Base-by-base conservation (phyloP, 1,139 yeast species). In the Geotrichum reessii region DNA sequence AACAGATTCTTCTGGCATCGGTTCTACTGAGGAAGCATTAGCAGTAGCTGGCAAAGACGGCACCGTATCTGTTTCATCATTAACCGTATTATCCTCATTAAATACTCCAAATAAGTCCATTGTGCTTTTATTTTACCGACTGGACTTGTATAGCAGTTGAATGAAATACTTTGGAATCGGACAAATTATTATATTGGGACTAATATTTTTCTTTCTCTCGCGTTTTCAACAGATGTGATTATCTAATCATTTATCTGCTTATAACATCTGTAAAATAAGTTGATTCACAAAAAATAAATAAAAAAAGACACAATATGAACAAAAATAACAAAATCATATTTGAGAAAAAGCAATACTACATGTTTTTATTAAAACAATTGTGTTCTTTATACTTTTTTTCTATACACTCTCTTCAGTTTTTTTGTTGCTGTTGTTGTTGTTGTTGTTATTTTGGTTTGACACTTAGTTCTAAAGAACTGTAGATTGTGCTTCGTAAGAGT, bases 81-180 rank as follows among this genome's bases (percentile, higher is more conserved):
- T 24, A 12, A n/a, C 24, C 6, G 48, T n/a, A 12, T 12, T n/a
- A 19, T 44, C 48, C 14, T 44, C 48, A n/a, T 44, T 44, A 24
- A 44, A 44, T 17, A 44, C 48, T 21, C 48, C 48, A 24, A 44
- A 44, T 44, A 44, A 44, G 48, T 44, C 48, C 48, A 44, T 44
- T 33, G 40, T 33, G n/a, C n/a, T 12, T 2, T 33, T 33, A 12
- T 33, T 33, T 33, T 33, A n/a, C 3, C n/a, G 40, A 12, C 14
- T 33, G 40, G 40, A 11, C 40, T 33, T 33, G 40, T 14, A 33
- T 33, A 17, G 40, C n/a, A 33, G 40, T 33, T 33, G 40, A 33
- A 1, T 11, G n/a, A 33, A 33, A 33, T 33, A 5, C 40, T 33
- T 9, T 33, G 14, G n/a, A n/a, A 33, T 17, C 5, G n/a, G 40